A percentile compares a stretch with the other conserved stretches of the same genome.
phyloP scores from a whole-genome alignment of 2,329 filamentous ascomycete species.

The Colletotrichum truncatum region DNA sequence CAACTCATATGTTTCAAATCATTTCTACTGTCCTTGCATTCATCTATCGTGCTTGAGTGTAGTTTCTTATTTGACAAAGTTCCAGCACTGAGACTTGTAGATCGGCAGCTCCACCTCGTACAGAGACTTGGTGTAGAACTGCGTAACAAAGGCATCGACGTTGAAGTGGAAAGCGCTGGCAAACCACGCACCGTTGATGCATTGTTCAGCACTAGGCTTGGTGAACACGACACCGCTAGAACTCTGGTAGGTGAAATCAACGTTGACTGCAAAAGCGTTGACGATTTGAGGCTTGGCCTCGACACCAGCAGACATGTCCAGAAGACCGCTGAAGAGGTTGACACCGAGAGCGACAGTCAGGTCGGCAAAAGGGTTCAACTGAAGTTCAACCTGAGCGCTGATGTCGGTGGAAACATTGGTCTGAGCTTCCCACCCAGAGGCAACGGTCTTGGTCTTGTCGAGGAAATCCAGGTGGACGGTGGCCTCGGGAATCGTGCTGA shows the following conservation, averaged over 20 bases:
- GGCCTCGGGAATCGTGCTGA: conserved; percentile 42
- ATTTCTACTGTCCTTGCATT: not conserved
- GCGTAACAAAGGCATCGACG: conserved; percentile 22
- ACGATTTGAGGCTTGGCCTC: conserved; percentile 45
- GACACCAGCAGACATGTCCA: conserved; percentile 47
- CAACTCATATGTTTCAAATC: too few species aligned
- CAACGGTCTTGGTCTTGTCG: conserved; percentile 37
- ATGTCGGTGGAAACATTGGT: conserved; percentile 44
- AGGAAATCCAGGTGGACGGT: conserved; percentile 50
- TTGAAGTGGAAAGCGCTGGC: conserved; percentile 30
- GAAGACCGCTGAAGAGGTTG: conserved; percentile 44
- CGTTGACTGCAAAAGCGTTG: conserved; percentile 48
- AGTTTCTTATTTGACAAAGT: conserved; percentile 4
- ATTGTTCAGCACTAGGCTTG: conserved; percentile 5
- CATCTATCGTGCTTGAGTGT: not conserved
- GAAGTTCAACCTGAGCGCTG: conserved; percentile 40
- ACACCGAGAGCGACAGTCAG: conserved; percentile 49
- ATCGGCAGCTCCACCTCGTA: conserved; percentile 20
- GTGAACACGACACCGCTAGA: conserved; percentile 14
- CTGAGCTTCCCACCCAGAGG: conserved; percentile 45
- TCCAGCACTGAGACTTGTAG: conserved; percentile 32
- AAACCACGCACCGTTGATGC: conserved; percentile 31
- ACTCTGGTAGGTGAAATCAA: conserved; percentile 22
- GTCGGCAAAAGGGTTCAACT: conserved; percentile 42
- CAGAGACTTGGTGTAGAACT: conserved; percentile 28